Evolutionary conservation across 192 early-diverging fungal species (phyloP), one percentile per base, ranked within the genome.

Genomic region (Umbelopsis sp.): DNA sequence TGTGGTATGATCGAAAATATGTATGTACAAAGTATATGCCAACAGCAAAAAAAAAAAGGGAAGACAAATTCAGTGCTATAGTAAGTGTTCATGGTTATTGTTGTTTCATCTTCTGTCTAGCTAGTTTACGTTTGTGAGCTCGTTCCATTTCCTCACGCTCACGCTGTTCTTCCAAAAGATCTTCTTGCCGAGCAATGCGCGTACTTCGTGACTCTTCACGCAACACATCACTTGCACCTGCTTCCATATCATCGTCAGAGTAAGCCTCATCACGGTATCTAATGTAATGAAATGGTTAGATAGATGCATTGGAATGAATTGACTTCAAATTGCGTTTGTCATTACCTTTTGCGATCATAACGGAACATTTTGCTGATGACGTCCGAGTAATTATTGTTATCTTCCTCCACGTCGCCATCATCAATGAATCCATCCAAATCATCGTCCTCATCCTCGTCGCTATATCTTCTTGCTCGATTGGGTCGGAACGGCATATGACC

Each of bases 171-270:
- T 80, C 79, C 25, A 56, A 50, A 25, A 71, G 51, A 71, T 80
- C 79, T 62, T 80, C 79, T 24, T 70, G 45, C 47, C 72, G 50
- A 32, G 66, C 79, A 54, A 80, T 38, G 14, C 75, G 53, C 0
- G 71, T 69, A 74, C 79, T 80, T 76, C 74, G 72, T 47, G 73
- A 73, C 69, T 80, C 79, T 59, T 80, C 79, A 45, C 71, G 54
- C 20, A 76, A 41, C 22, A 80, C 66, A 31, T 80, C 71, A 51
- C 74, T 31, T n/a, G 79, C 71, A 74, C 73, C 75, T n/a, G 75
- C 79, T 41, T 80, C 79, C 79, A 80, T 80, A 67, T 80, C 79
- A 45, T 80, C 79, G 49, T 80, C 79, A n/a, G 79, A 80, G 32
- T 43, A 74, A 9, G 36, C 20, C 16, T 80, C 79, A 68, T 80